These are phyloP conservation scores for Piper betle DNA, from an alignment of 164 flowering plant genomes.

Conservation along the genomic window DNA sequence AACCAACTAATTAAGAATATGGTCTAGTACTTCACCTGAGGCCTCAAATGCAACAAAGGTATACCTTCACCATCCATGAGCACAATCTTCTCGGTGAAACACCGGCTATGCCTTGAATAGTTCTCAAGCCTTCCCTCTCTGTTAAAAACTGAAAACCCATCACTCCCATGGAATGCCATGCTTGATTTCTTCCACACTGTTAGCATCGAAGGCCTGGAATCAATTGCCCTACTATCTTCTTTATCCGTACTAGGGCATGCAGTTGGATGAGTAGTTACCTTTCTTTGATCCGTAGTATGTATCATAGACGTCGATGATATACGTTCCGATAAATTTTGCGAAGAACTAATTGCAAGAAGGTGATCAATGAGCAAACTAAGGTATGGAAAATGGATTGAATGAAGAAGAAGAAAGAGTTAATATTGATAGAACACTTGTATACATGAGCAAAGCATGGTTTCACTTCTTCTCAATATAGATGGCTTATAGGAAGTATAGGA, in stretches of 20 bases:
- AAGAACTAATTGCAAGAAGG: too few relatives aligned
- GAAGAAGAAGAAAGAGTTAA: too few relatives aligned
- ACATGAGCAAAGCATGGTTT: too few relatives aligned
- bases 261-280: not conserved
- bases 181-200: slow-evolving; percentile 68
- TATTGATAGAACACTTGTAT: too few relatives aligned
- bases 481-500: too few relatives aligned
- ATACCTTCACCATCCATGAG: slow-evolving; percentile 56
- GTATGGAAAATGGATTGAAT: too few relatives aligned
- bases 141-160: slow-evolving; percentile 55
- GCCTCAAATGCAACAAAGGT: slow-evolving; percentile 33
- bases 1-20: not conserved
- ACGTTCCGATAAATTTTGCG: too few relatives aligned
- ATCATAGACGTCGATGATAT: slow-evolving; percentile 24
- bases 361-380: too few relatives aligned
- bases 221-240: too few relatives aligned
- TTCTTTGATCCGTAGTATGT: slow-evolving; percentile 18
- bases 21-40: slow-evolving; percentile 26
- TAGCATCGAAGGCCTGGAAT: slow-evolving; percentile 17
- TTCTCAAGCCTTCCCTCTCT: slow-evolving; percentile 36
- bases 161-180: slow-evolving; percentile 55
- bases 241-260: not conserved
- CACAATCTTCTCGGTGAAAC: slow-evolving; percentile 11
- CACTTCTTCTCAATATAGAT: too few relatives aligned
- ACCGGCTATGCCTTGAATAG: slow-evolving; percentile 34